Evolutionary conservation across 2,329 filamentous ascomycete species (phyloP).

Genomic region (Coniochaeta sp.): DNA sequence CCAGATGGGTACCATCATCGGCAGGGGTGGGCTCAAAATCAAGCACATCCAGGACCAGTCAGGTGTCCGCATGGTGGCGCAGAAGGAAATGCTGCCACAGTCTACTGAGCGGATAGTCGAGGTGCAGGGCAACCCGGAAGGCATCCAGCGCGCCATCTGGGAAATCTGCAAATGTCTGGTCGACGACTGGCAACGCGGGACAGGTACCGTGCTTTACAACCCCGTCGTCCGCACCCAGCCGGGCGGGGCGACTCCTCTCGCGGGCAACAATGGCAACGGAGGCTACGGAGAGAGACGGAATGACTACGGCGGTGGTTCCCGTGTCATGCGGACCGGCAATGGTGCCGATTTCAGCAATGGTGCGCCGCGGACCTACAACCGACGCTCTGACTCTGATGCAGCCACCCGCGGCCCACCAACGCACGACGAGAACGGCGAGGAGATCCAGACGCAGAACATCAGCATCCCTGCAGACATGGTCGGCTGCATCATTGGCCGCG

Average conservation of each 20-base stretch:
- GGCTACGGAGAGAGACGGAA: conserved; percentile 37
- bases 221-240: conserved; percentile 82
- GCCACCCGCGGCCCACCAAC: conserved; percentile 74
- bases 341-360: conserved; percentile 95
- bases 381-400: conserved; percentile 78
- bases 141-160: conserved; percentile 94
- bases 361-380: conserved; percentile 59
- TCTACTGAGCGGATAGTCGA: conserved; percentile 98
- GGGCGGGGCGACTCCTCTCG: conserved; percentile 39
- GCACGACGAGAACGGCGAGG: conserved; percentile 92
- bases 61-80: conserved; percentile 96
- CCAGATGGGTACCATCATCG: conserved; percentile 99
- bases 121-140: conserved; percentile 88
- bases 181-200: conserved; percentile 95
- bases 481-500: conserved; percentile 95
- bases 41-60: conserved; percentile 98
- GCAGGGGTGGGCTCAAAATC: conserved; percentile 93
- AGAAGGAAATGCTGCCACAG: conserved; percentile 99
- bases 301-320: conserved; percentile 55
- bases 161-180: conserved; percentile 98
- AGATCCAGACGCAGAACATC: conserved; percentile 98
- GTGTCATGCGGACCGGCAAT: conserved; percentile 92
- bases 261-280: conserved; percentile 34
- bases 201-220: conserved; percentile 96
- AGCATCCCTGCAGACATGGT: conserved; percentile 99